phyloP scores from a whole-genome alignment of 2,329 filamentous ascomycete species.

The Alternaria postmessia region DNA sequence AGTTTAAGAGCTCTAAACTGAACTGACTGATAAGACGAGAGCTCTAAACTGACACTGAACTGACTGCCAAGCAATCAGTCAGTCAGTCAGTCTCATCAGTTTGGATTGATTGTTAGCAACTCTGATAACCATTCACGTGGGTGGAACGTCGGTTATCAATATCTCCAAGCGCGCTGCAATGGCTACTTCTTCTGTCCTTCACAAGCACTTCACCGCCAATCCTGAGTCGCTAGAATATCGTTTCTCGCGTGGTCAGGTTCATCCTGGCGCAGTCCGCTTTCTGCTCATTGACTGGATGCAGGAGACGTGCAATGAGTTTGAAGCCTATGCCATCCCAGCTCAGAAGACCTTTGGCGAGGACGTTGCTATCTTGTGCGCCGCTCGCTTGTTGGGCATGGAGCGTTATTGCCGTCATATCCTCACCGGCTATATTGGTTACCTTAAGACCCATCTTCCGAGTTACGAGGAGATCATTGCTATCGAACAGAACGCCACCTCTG shows the following conservation, averaged over 20 bases:
- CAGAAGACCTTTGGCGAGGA: conserved; percentile 13
- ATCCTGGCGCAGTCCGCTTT: conserved; percentile 9
- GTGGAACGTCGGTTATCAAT: not conserved
- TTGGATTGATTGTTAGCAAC: too few species aligned
- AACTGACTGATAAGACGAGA: too few species aligned
- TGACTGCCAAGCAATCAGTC: too few species aligned
- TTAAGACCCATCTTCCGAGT: conserved; percentile 17
- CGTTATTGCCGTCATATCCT: conserved; percentile 18
- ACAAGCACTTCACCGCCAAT: conserved; percentile 17
- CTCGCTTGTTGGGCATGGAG: conserved; percentile 26
- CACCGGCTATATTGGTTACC: conserved; percentile 9
- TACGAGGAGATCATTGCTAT: conserved; percentile 25
- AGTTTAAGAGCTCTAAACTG: too few species aligned
- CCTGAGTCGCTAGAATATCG: conserved; percentile 13
- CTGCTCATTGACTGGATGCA: conserved; percentile 20
- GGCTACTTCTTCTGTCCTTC: conserved; percentile 19
- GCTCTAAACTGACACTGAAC: too few species aligned
- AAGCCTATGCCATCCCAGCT: conserved; percentile 9
- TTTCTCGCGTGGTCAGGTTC: conserved; percentile 2
- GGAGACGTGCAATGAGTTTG: conserved; percentile 12
- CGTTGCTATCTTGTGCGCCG: conserved; percentile 17
- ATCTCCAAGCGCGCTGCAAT: conserved; percentile 25
- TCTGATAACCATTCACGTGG: conserved; percentile 20
- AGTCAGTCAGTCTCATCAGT: too few species aligned
- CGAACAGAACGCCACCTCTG: conserved; percentile 10